Conservation (phyloP, 1,284 basidiomycete genomes). For the Fomitopsis schrenkii region DNA sequence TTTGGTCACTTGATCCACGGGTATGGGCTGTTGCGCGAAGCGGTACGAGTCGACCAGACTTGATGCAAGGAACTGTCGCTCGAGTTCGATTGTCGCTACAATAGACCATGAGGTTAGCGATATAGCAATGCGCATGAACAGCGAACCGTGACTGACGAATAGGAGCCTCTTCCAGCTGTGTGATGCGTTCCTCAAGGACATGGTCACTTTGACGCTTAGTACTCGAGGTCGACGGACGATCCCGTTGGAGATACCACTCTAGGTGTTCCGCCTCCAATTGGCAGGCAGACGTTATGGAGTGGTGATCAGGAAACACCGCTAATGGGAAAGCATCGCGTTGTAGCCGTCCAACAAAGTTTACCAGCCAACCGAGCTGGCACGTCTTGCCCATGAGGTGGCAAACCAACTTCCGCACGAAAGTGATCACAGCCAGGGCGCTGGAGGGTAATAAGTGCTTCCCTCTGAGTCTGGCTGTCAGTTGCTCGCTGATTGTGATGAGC, state of each 20-base stretch:
- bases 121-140: background rate
- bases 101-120: background rate
- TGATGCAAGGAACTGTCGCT: slow-evolving; percentile 28
- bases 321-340: slow-evolving; percentile 25
- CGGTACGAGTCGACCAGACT: slow-evolving; percentile 59
- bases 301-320: slow-evolving; percentile 28
- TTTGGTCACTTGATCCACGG: slow-evolving; percentile 33
- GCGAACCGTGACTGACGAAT: slow-evolving; percentile 13
- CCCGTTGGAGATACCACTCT: slow-evolving; percentile 27
- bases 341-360: slow-evolving; percentile 34
- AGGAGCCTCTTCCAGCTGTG: slow-evolving; percentile 34
- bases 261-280: slow-evolving; percentile 41
- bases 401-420: slow-evolving; percentile 60
- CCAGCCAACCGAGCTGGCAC: slow-evolving; percentile 34
- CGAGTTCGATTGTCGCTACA: background rate
- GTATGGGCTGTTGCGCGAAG: slow-evolving; percentile 34
- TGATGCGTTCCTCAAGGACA: slow-evolving; percentile 37
- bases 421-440: slow-evolving; percentile 57
- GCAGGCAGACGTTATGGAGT: slow-evolving; percentile 41
- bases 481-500: slow-evolving; percentile 74
- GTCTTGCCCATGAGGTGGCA: slow-evolving; percentile 56
- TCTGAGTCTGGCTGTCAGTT: slow-evolving; percentile 59
- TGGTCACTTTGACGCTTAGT: background rate
- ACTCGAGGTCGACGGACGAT: slow-evolving; percentile 4
- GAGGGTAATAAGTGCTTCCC: slow-evolving; percentile 51